Base-by-base conservation (phyloP, 2,329 filamentous ascomycete species). In the Botrytis galanthina region DNA sequence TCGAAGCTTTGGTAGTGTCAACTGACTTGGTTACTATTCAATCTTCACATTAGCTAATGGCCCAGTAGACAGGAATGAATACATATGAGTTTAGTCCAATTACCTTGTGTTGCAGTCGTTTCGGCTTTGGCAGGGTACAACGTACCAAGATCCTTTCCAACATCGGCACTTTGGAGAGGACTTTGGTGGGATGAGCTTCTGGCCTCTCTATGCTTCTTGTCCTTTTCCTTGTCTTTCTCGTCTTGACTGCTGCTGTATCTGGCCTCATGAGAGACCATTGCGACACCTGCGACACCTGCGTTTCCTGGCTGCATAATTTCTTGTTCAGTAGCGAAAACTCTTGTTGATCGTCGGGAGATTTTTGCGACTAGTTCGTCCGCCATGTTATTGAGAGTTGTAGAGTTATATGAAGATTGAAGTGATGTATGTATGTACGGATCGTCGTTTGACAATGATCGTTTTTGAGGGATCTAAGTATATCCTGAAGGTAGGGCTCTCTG, bases 341-440 rank as follows among this genome's bases (percentile, higher is more conserved):
- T 75, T 18, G 77, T 76, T 26, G 77, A 76, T 54, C 77, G 73
- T 71, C 75, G 75, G 39, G 78, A 78, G 42, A 78, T 67, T 54
- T 70, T 73, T 14, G 73, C 60, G 46, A 42, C 72, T 8, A 42
- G 61, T 60, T 64, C 75, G 26, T 74, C 74, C 22, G 71, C 60
- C 74, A 75, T 76, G 29, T 61, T 75, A 29, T 57, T 37, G 26
- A 29, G n/a, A 26, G 8, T 29, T 16, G 48, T 48, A 51, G 46
- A 26, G 42, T 32, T 67, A 18, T 42, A 5, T 68, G 48, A 8
- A 29, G 35, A 39, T 68, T n/a, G 7, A 10, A 51, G 32, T 54
- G 29, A 35, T 22, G 9, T 54, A 18, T 39, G 32, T 54, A 16
- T 39, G 32, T 68, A 54, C 5, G 16, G 20, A 26, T 22, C n/a